Conservation (phyloP, 352 stramenopile species). For the Aphanomyces euteiches region DNA sequence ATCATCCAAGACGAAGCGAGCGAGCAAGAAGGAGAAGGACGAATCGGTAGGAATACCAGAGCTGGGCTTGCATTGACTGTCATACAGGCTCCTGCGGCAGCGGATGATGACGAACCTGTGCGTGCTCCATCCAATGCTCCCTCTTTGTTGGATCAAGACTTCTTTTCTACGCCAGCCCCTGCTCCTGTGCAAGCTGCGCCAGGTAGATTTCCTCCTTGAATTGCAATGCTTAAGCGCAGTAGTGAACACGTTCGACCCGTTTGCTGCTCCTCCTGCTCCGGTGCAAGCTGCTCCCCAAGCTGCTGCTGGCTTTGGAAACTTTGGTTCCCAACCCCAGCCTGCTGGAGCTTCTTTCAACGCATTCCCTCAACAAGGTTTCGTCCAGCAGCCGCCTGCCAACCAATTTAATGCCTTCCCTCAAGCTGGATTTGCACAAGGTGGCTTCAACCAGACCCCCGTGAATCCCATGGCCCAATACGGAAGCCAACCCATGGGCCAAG, state of each 20-base stretch:
- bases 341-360: slow-evolving; percentile 44
- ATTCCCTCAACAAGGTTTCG: slow-evolving; percentile 41
- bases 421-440: slow-evolving; percentile 13
- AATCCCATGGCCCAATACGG: slow-evolving; percentile 18
- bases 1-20: slow-evolving; percentile 51
- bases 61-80: slow-evolving; percentile 3
- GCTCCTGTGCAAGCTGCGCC: slow-evolving; percentile 39
- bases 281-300: slow-evolving; percentile 33
- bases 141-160: slow-evolving; percentile 72
- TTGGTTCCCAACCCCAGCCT: slow-evolving; percentile 40
- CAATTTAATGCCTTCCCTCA: background rate
- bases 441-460: background rate
- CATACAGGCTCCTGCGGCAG: slow-evolving; percentile 40
- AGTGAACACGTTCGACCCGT: slow-evolving; percentile 63
- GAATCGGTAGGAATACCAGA: slow-evolving; percentile 31
- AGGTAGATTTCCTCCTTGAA: slow-evolving; percentile 13
- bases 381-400: slow-evolving; percentile 6
- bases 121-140: slow-evolving; percentile 50
- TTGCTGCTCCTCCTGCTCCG: slow-evolving; percentile 43
- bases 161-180: slow-evolving; percentile 52
- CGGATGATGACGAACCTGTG: slow-evolving; percentile 41
- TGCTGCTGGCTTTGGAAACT: slow-evolving; percentile 44
- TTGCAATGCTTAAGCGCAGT: slow-evolving; percentile 29
- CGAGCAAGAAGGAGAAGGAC: slow-evolving; percentile 82
- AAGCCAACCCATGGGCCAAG: background rate